A percentile compares a stretch with the other conserved stretches of the same genome.
These are phyloP conservation scores for Zygoascus biomembranicola DNA, from an alignment of 805 yeast species.

Conservation along the genomic window DNA sequence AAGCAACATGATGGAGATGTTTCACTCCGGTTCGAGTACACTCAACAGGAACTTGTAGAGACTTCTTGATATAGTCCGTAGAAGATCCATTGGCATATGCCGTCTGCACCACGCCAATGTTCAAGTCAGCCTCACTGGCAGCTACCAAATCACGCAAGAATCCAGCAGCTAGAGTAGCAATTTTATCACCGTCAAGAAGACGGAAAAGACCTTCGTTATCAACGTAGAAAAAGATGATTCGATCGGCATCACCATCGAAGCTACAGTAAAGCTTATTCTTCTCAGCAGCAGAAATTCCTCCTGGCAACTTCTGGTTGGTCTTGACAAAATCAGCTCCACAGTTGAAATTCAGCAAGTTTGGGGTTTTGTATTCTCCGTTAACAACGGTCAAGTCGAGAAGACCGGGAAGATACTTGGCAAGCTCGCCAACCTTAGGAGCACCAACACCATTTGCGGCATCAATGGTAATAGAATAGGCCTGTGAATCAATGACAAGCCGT, in stretches of 20 bases:
- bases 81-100: conserved; percentile 97
- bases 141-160: conserved; percentile 44
- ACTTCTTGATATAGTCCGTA: conserved; percentile 56
- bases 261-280: conserved; percentile 55
- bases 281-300: conserved; percentile 37
- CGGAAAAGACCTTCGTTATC: conserved; percentile 28
- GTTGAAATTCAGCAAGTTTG: conserved; percentile 55
- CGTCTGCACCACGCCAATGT: conserved; percentile 86
- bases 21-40: conserved; percentile 96
- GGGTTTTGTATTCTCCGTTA: conserved; percentile 47
- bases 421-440: conserved; percentile 54
- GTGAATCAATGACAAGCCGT: conserved; percentile 5
- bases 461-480: conserved; percentile 44
- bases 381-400: conserved; percentile 35
- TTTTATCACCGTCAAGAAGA: conserved; percentile 83
- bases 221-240: conserved; percentile 65
- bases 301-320: conserved; percentile 74
- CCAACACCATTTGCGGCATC: conserved; percentile 99
- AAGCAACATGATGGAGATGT: conserved; percentile 89
- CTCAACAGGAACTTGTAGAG: conserved; percentile 64
- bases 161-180: conserved; percentile 74
- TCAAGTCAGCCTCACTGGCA: conserved; percentile 34
- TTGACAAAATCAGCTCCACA: conserved; percentile 98
- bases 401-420: conserved; percentile 37
- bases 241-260: conserved; percentile 96